These are phyloP conservation scores for Fusarium nelsonii DNA, from an alignment of 2,329 filamentous ascomycete species.

Conservation along the genomic window DNA sequence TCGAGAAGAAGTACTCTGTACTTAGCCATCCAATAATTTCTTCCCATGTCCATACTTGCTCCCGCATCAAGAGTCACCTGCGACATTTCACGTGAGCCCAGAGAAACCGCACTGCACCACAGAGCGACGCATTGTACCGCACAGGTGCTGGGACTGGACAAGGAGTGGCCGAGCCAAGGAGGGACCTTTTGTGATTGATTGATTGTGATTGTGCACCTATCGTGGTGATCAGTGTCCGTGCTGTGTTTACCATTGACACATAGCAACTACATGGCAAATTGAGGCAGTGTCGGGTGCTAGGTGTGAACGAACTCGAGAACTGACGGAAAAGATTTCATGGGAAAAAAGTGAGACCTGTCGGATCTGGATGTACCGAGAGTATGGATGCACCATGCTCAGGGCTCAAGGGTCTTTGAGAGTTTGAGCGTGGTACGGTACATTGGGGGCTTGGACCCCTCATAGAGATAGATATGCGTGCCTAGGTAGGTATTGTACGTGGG, in stretches of 20 bases:
- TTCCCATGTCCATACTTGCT: slow-evolving; percentile 12
- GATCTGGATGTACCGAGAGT: slow-evolving; percentile 15
- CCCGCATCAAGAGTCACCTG: slow-evolving; percentile 31
- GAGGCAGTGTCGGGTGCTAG: neutral
- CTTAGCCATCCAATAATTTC: slow-evolving; percentile 1
- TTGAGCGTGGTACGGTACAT: slow-evolving; percentile 8
- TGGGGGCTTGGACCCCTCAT: slow-evolving; percentile 26
- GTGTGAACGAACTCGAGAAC: neutral
- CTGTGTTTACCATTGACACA: slow-evolving; percentile 20
- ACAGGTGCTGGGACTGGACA: neutral
- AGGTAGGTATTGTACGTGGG: neutral
- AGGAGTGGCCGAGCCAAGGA: slow-evolving; percentile 1
- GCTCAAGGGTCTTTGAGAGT: slow-evolving; percentile 9
- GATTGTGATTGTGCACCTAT: slow-evolving; percentile 27
- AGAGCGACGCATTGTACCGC: neutral
- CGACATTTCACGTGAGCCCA: slow-evolving; percentile 31
- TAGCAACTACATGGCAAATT: neutral
- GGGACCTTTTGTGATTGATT: neutral
- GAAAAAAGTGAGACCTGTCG: slow-evolving; percentile 15
- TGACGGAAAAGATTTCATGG: neutral
- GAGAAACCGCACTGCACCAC: slow-evolving; percentile 20
- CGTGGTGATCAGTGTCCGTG: slow-evolving; percentile 40
- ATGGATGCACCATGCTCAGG: slow-evolving; percentile 9
- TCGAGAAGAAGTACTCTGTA: slow-evolving; percentile 10
- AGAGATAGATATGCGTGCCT: neutral